phyloP scores from a whole-genome alignment of 192 early-diverging fungal species.

The Cetraspora pellucida region DNA sequence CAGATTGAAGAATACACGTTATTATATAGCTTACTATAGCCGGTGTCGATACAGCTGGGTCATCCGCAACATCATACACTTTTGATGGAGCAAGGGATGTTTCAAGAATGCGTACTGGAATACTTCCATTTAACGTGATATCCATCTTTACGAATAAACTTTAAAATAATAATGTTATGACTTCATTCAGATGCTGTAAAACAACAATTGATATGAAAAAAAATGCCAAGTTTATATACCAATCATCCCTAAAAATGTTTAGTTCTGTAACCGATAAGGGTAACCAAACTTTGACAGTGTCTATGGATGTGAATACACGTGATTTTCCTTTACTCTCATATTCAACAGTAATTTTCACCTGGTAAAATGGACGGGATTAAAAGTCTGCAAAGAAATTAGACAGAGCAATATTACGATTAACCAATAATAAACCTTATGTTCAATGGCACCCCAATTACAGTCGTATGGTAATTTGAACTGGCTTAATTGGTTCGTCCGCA shows the following conservation, averaged over 20 bases:
- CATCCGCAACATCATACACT: slow-evolving; percentile 45
- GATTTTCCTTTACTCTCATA: slow-evolving; percentile 49
- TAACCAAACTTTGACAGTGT: slow-evolving; percentile 53
- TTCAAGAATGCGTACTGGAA: slow-evolving; percentile 55
- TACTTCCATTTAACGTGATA: slow-evolving; percentile 38
- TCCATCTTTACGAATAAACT: slow-evolving; percentile 20
- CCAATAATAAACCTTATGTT: slow-evolving; percentile 38
- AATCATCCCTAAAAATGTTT: slow-evolving; percentile 56
- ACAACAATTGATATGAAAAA: neutral
- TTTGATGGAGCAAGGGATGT: slow-evolving; percentile 49
- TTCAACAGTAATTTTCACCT: slow-evolving; percentile 52
- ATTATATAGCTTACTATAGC: slow-evolving; percentile 32
- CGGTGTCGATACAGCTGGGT: slow-evolving; percentile 16
- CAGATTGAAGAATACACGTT: too few species aligned
- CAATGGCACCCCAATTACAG: slow-evolving; percentile 42
- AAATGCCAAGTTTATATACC: slow-evolving; percentile 42
- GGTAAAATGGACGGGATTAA: neutral
- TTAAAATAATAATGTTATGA: slow-evolving; percentile 35
- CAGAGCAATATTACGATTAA: neutral
- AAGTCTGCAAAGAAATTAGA: slow-evolving; percentile 11
- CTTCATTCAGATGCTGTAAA: neutral
- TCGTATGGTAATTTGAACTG: slow-evolving; percentile 51
- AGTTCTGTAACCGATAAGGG: slow-evolving; percentile 58
- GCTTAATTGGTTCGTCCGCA: slow-evolving; percentile 41
- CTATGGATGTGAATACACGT: slow-evolving; percentile 47